Base-by-base conservation (phyloP, 805 yeast genomes). In the Torulaspora delbrueckii region DNA sequence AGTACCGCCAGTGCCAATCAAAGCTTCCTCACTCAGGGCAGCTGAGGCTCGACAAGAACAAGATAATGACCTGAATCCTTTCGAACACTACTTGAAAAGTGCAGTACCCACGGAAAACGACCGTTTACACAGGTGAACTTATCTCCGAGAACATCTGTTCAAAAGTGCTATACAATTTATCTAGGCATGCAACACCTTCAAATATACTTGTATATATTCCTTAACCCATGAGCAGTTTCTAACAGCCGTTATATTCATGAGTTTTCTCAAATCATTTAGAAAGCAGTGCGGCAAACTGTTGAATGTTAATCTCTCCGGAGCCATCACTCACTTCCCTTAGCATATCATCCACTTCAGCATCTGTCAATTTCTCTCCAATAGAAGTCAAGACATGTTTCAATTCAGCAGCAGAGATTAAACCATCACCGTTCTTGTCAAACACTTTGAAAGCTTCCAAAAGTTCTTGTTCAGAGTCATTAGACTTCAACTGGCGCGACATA, bases 331-430 rank as follows among this genome's bases (percentile, higher is more conserved):
- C 97, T 68, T 93, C 99, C 63, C 84, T 82, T 63, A 93, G 79
- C 97, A 93, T 93, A 69, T 89, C 96, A 61, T 88, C 95, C 43
- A 95, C 98, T 70, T 93, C 99, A 44, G 91, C 95, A 59, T 93
- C 99, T 14, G 96, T 82, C 59, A 93, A 78, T 68, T 87, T 89
- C 71, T 93, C 99, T 62, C 99, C 99, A 66, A 93, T 93, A 7
- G 97, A 87, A 40, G 98, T 93, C 69, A 93, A 81, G 38, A 93
- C 98, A 66, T 91, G 96, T 69, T 95, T 84, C 66, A 93, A 79
- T 72, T 93, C 99, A 49, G 96, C 93, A 54, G 96, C 95, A 47
- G 95, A 84, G 66, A 93, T 93, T 69, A 86, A 86, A 54, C 99
- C 99, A 67, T 93, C 96, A 49, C 96, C 97, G 67, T 93, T 86